phyloP scores from a whole-genome alignment of 306 rosid genomes.

The Corylus avellana region DNA sequence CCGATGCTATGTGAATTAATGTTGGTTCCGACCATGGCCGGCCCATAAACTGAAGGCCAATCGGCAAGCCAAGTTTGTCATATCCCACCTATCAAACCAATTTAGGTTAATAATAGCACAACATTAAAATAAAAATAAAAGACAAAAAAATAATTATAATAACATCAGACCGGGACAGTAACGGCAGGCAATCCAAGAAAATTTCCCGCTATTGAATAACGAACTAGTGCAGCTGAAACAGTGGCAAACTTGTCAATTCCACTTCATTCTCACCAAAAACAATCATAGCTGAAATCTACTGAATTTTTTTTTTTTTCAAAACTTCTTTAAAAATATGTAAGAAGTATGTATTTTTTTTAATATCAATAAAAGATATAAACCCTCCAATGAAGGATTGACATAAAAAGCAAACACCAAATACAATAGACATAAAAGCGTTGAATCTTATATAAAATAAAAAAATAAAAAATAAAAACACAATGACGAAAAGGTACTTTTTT shows the following conservation, averaged over 20 bases:
- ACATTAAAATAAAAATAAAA: neutral
- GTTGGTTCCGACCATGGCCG: slow-evolving; percentile 94
- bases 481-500: no score
- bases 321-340: no score
- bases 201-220: slow-evolving; percentile 86
- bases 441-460: no score
- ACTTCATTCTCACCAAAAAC: neutral
- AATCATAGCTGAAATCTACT: neutral
- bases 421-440: no score
- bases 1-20: slow-evolving; percentile 68
- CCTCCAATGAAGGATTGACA: no score
- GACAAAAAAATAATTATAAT: neutral
- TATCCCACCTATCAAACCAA: slow-evolving; percentile 68
- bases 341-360: no score
- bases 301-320: no score
- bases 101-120: neutral
- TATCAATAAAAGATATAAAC: no score
- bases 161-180: slow-evolving; percentile 69
- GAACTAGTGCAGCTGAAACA: slow-evolving; percentile 82
- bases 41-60: slow-evolving; percentile 94
- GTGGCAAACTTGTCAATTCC: slow-evolving; percentile 7
- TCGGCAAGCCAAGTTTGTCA: slow-evolving; percentile 79
- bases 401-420: no score
- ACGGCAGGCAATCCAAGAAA: slow-evolving; percentile 93
- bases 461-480: no score